These are phyloP conservation scores for Terfezia claveryi DNA, from an alignment of 495 filamentous ascomycete genomes.

Conservation along the genomic window DNA sequence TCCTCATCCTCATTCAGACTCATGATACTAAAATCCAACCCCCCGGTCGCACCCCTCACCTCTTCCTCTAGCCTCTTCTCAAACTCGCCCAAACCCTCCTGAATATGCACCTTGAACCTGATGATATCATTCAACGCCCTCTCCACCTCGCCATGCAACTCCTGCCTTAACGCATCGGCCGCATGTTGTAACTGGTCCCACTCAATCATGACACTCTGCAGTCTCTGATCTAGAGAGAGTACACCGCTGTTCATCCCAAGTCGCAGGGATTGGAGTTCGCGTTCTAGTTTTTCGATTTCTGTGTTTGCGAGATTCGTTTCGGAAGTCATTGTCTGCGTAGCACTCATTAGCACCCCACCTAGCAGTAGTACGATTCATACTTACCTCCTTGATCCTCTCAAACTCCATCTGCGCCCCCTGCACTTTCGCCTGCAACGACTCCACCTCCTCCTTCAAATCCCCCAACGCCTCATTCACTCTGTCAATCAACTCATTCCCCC, in stretches of 20 bases:
- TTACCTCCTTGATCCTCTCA: conserved; percentile 69
- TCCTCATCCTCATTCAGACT: background rate
- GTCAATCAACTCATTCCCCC: conserved; percentile 74
- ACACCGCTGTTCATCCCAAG: conserved; percentile 65
- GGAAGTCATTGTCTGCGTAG: conserved; percentile 40
- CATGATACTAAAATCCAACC: background rate
- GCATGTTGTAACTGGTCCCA: conserved; percentile 76
- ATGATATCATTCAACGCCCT: conserved; percentile 92
- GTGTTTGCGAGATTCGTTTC: conserved; percentile 73
- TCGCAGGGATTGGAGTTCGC: conserved; percentile 83
- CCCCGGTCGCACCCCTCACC: conserved; percentile 32
- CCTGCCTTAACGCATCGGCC: conserved; percentile 67
- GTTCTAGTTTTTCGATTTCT: conserved; percentile 96
- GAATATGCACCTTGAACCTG: conserved; percentile 94
- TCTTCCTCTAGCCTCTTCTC: conserved; percentile 81
- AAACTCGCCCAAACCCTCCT: conserved; percentile 76
- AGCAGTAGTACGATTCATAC: background rate
- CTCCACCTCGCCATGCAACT: conserved; percentile 87
- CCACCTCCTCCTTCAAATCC: conserved; percentile 78
- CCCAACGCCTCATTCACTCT: conserved; percentile 85
- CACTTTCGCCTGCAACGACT: conserved; percentile 67
- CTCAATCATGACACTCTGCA: conserved; percentile 94
- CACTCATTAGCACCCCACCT: conserved; percentile 8
- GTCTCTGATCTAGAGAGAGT: conserved; percentile 78
- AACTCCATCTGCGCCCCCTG: conserved; percentile 78